phyloP scores from a whole-genome alignment of 129 eudicot genomes.

The Logfia minima region DNA sequence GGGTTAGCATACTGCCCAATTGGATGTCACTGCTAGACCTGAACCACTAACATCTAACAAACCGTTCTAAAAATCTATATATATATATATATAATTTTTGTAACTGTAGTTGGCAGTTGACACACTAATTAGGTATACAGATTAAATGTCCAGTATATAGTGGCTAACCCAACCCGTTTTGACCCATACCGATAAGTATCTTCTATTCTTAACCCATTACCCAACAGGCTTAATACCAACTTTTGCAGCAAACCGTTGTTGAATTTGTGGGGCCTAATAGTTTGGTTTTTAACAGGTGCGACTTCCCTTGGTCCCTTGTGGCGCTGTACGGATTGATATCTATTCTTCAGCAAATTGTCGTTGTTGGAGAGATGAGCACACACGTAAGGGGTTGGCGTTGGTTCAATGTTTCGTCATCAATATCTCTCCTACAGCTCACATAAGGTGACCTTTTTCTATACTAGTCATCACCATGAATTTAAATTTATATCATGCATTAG shows the following conservation, averaged over 20 bases:
- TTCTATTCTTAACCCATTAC: background rate
- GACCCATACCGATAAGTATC: background rate
- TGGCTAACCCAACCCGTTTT: background rate
- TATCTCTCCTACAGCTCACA: slow-evolving; percentile 4
- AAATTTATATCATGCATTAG: background rate
- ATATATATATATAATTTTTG: too few species aligned
- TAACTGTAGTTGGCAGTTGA: background rate
- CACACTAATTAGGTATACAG: background rate
- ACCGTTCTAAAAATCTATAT: too few species aligned
- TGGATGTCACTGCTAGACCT: too few species aligned
- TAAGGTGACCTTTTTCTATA: background rate
- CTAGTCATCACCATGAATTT: background rate
- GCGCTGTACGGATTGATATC: slow-evolving; percentile 1
- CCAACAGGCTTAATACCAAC: background rate
- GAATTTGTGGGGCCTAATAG: background rate
- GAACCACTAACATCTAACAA: too few species aligned
- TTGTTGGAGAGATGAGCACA: background rate
- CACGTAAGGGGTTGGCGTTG: background rate
- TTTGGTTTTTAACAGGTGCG: slow-evolving; percentile 4
- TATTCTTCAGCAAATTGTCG: background rate
- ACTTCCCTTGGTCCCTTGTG: background rate
- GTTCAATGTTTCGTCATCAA: background rate
- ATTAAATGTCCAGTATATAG: background rate
- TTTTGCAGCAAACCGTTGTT: background rate
- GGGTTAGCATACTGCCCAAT: too few species aligned